Conservation (phyloP, 208 protist genomes). For the Trypanosoma caninum region DNA sequence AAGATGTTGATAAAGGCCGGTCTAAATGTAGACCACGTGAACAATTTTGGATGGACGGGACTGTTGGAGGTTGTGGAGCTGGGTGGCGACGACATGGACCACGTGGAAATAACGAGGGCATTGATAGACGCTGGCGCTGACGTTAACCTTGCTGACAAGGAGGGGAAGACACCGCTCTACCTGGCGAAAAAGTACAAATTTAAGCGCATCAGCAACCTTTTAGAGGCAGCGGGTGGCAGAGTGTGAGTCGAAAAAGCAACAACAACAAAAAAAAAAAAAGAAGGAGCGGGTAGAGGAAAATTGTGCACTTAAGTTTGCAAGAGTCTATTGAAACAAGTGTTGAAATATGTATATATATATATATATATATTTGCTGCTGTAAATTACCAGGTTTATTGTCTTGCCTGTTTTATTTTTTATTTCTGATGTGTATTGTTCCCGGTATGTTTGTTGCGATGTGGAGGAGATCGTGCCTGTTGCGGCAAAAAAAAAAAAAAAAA, state of each 20-base stretch:
- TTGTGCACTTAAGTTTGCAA: too few relatives aligned
- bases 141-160: slow-evolving; percentile 37
- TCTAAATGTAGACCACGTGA: slow-evolving; percentile 44
- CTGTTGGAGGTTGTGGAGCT: slow-evolving; percentile 43
- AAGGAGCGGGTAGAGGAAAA: background rate
- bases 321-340: too few relatives aligned
- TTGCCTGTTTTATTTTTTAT: too few relatives aligned
- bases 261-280: background rate
- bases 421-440: too few relatives aligned
- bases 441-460: too few relatives aligned
- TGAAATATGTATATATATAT: too few relatives aligned
- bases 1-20: slow-evolving; percentile 34
- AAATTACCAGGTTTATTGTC: too few relatives aligned
- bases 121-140: slow-evolving; percentile 43
- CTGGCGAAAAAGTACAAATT: slow-evolving; percentile 40
- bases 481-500: slow-evolving; percentile 2
- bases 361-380: too few relatives aligned
- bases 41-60: slow-evolving; percentile 35
- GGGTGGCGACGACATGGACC: slow-evolving; percentile 54
- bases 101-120: slow-evolving; percentile 53
- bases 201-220: slow-evolving; percentile 39
- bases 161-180: slow-evolving; percentile 41
- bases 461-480: too few relatives aligned
- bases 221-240: slow-evolving; percentile 39
- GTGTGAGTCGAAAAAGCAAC: slow-evolving; percentile 13